Evolutionary conservation across 73 alveolate genomes (phyloP).

Genomic region (Stentor coeruleus): DNA sequence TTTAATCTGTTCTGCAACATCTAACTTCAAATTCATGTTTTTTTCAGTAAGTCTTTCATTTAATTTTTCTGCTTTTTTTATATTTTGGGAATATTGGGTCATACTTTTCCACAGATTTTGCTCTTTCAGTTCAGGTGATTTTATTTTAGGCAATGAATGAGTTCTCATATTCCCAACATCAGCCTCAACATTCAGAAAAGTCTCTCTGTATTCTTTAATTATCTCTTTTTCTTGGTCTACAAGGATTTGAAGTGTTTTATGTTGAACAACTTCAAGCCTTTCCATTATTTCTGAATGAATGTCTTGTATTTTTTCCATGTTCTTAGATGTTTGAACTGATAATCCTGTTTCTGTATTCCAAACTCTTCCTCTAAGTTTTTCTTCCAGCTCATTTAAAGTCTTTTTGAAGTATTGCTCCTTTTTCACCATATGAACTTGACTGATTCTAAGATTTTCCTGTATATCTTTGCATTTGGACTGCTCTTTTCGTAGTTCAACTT

Average conservation of each 20-base stretch:
- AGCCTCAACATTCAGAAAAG: background rate
- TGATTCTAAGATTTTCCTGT: background rate
- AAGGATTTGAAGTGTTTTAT: background rate
- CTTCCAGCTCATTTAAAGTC: background rate
- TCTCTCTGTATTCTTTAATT: background rate
- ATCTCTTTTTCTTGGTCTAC: background rate
- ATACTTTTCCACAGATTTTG: too few species aligned
- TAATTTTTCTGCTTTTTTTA: background rate
- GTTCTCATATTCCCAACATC: background rate
- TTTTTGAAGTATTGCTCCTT: background rate
- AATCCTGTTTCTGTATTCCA: background rate
- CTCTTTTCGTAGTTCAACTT: background rate
- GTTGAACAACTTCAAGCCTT: background rate
- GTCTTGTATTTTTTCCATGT: background rate
- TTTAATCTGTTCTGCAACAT: background rate
- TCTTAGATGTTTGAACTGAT: background rate
- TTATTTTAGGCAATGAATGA: background rate
- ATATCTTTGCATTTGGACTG: background rate
- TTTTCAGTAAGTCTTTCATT: background rate
- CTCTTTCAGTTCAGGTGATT: background rate
- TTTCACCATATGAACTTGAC: background rate
- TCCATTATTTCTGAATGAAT: background rate
- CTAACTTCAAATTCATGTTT: background rate
- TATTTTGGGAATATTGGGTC: too few species aligned
- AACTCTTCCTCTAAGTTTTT: background rate